phyloP scores from a whole-genome alignment of 2,329 filamentous ascomycete species.

The Zalaria sp. region DNA sequence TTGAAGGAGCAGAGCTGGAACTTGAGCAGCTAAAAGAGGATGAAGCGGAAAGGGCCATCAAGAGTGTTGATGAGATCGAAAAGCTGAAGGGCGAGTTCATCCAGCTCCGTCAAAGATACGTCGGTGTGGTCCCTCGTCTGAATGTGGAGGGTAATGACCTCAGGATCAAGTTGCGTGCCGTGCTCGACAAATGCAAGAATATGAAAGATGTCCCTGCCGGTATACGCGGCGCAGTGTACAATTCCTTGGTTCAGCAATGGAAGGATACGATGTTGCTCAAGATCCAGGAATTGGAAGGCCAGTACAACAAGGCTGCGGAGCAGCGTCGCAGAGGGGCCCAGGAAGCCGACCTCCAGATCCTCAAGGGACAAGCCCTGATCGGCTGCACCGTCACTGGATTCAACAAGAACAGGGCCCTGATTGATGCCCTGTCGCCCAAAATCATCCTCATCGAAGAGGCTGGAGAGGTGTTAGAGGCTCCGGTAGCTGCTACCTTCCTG shows the following conservation, averaged over 20 bases:
- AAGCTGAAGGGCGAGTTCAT: conserved; percentile 27
- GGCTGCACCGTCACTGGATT: conserved; percentile 68
- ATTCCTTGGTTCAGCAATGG: conserved; percentile 42
- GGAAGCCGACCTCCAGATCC: conserved; percentile 44
- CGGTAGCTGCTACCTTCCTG: conserved; percentile 45
- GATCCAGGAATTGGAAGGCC: conserved; percentile 36
- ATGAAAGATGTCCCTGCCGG: conserved; percentile 45
- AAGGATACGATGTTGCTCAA: conserved; percentile 32
- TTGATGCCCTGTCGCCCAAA: conserved; percentile 51
- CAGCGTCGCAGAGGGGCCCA: conserved; percentile 44
- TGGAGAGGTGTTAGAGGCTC: conserved; percentile 59
- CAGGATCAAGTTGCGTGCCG: no score
- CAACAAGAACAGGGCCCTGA: conserved; percentile 61
- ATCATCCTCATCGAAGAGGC: conserved; percentile 68
- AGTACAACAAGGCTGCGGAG: conserved; percentile 36
- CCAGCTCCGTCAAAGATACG: conserved; percentile 10
- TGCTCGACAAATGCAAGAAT: conserved; percentile 23
- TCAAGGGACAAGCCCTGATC: conserved; percentile 46
- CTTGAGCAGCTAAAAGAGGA: conserved; percentile 47
- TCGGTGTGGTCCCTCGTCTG: no score
- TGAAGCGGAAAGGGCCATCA: conserved; percentile 40
- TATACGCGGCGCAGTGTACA: conserved; percentile 52
- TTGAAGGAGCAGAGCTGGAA: conserved; percentile 47
- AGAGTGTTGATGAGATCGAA: conserved; percentile 41
- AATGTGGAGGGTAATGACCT: no score